Percentiles rank a stretch among this genome's conserved stretches.
phyloP scores from a whole-genome alignment of 345 rosid genomes.

The Balakata baccata region DNA sequence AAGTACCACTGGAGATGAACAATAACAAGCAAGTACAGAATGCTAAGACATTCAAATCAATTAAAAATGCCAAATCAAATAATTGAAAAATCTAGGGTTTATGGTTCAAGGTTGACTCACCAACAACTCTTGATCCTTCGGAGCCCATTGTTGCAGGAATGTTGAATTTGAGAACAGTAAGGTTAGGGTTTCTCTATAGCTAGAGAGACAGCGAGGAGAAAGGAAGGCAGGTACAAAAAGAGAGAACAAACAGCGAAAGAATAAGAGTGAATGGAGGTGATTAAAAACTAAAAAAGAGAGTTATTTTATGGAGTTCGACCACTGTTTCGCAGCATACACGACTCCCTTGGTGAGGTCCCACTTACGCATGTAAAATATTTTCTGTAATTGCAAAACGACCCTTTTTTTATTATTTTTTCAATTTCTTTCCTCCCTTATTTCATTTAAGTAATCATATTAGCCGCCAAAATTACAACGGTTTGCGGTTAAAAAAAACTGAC shows the following conservation, averaged over 20 bases:
- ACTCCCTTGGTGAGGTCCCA: not conserved
- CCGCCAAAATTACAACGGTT: slow-evolving; percentile 4
- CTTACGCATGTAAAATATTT: not conserved
- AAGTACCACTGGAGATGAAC: not conserved
- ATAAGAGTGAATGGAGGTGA: not conserved
- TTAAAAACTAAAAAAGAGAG: not conserved
- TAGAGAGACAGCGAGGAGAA: not conserved
- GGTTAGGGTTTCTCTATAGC: slow-evolving; percentile 1
- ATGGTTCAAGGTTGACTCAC: slow-evolving; percentile 20
- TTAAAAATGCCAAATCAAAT: not conserved
- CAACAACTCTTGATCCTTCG: slow-evolving; percentile 50
- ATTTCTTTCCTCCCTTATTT: not conserved
- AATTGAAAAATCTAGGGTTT: slow-evolving; percentile 14
- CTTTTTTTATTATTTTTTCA: slow-evolving; percentile 4
- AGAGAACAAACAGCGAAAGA: not conserved
- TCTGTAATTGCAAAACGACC: not conserved
- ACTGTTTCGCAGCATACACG: not conserved
- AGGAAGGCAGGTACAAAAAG: not conserved
- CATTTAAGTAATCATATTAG: not conserved
- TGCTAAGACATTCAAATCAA: not conserved
- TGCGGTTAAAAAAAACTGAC: not conserved
- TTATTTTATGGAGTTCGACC: not conserved
- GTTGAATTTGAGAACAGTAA: not conserved
- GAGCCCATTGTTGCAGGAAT: slow-evolving; percentile 38
- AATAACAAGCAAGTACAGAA: not conserved